Conservation (phyloP, 2,329 filamentous ascomycete genomes). For the Phyllosticta citriasiana region DNA sequence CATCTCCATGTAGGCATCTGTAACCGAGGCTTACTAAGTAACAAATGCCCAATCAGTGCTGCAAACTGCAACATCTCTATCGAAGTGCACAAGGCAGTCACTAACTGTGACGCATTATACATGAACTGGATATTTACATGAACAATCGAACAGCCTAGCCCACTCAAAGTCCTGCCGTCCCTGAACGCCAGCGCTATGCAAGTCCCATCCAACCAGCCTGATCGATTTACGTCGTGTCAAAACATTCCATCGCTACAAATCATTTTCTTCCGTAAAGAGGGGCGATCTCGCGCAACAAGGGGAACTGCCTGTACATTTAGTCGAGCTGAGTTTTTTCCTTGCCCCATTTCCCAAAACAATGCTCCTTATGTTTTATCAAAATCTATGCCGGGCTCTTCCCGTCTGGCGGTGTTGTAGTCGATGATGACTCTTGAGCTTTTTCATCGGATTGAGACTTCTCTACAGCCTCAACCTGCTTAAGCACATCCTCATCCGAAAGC, state of each 20-base stretch:
- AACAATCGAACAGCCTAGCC: neutral
- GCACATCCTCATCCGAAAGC: neutral
- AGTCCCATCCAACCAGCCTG: neutral
- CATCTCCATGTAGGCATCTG: neutral
- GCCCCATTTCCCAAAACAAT: neutral
- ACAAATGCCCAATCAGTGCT: neutral
- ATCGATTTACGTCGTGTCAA: neutral
- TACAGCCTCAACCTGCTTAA: neutral
- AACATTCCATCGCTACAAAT: neutral
- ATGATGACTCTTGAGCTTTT: neutral
- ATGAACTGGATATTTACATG: neutral
- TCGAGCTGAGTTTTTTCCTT: neutral
- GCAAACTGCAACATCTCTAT: neutral
- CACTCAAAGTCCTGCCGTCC: neutral
- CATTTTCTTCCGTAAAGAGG: neutral
- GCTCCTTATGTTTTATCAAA: neutral
- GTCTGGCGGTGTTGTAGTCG: neutral
- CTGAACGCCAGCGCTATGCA: conserved; percentile 2
- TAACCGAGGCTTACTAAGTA: neutral
- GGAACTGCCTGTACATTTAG: neutral
- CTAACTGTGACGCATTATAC: neutral
- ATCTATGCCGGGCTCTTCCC: neutral
- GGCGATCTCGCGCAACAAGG: neutral
- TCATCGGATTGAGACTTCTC: neutral
- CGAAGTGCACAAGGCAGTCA: neutral